These are phyloP conservation scores for Fusarium cicatricum DNA, from an alignment of 2,329 filamentous ascomycete species.

Conservation along the genomic window DNA sequence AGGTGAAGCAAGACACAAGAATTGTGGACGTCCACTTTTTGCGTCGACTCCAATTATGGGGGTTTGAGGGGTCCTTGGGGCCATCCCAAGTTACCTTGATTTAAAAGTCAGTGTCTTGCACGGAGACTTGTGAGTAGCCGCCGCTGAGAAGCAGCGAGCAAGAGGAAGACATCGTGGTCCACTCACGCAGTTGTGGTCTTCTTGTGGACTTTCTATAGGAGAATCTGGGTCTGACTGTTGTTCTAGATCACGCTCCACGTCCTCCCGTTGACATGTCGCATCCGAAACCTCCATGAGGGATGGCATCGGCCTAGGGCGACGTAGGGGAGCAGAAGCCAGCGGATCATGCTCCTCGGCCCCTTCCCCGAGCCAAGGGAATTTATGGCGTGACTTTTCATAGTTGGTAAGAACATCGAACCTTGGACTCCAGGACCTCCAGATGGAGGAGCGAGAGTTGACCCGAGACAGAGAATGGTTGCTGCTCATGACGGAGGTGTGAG, in stretches of 20 bases:
- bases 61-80: conserved; percentile 51
- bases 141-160: neutral
- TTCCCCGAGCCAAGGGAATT: conserved; percentile 42
- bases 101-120: neutral
- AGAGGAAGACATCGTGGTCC: neutral
- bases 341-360: neutral
- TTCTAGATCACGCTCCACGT: conserved; percentile 12
- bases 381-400: conserved; percentile 43
- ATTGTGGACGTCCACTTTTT: conserved; percentile 49
- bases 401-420: conserved; percentile 29
- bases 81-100: conserved; percentile 54
- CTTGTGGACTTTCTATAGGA: conserved; percentile 1
- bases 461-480: conserved; percentile 29
- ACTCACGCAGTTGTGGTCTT: conserved; percentile 38
- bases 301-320: conserved; percentile 11
- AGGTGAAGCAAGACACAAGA: conserved; percentile 54
- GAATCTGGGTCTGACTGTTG: conserved; percentile 12
- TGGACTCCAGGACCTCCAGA: conserved; percentile 44
- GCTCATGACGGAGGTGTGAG: conserved; percentile 2
- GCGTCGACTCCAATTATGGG: conserved; percentile 56
- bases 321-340: neutral
- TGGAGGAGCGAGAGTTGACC: conserved; percentile 37
- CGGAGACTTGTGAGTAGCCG: neutral
- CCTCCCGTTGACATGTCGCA: neutral
- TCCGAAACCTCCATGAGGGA: conserved; percentile 20